phyloP scores from a whole-genome alignment of 2,329 filamentous ascomycete genomes.

The Herpotrichia juniperi region DNA sequence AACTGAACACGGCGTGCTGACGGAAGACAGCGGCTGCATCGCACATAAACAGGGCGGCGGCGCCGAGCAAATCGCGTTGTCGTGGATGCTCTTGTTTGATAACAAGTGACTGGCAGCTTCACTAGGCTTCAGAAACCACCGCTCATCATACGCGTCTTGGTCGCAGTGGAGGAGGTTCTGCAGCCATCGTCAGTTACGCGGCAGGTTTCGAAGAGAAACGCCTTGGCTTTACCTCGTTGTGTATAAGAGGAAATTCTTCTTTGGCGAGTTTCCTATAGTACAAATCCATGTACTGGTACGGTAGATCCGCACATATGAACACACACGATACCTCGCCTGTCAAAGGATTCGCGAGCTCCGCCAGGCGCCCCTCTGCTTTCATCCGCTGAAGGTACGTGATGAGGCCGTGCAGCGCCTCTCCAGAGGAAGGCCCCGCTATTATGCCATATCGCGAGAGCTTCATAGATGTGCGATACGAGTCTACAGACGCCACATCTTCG shows the following conservation, averaged over 20 bases:
- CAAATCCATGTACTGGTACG: conserved; percentile 67
- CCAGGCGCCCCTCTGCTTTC: conserved; percentile 53
- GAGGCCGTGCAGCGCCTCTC: conserved; percentile 60
- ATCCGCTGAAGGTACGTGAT: conserved; percentile 58
- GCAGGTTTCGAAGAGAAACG: neutral
- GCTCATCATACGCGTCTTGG: conserved; percentile 12
- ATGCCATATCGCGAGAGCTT: conserved; percentile 63
- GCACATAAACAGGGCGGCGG: conserved; percentile 3
- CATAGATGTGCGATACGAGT: conserved; percentile 61
- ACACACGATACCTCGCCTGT: conserved; percentile 60
- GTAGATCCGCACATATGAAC: conserved; percentile 68
- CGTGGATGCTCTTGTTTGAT: neutral
- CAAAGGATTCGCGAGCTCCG: conserved; percentile 51
- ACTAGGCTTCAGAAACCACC: conserved; percentile 6
- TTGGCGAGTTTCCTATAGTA: conserved; percentile 64
- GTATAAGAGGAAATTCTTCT: conserved; percentile 57
- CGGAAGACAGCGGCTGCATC: neutral
- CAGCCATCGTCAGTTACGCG: neutral
- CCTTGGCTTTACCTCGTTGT: conserved; percentile 48
- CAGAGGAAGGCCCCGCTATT: conserved; percentile 66
- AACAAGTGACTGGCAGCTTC: conserved; percentile 11
- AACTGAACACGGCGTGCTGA: neutral
- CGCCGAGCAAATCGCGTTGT: neutral
- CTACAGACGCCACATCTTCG: conserved; percentile 61
- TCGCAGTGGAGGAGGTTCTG: conserved; percentile 9